Evolutionary conservation across 768 basidiomycete species (phyloP).

Genomic region (Panaeolus papilionaceus): DNA sequence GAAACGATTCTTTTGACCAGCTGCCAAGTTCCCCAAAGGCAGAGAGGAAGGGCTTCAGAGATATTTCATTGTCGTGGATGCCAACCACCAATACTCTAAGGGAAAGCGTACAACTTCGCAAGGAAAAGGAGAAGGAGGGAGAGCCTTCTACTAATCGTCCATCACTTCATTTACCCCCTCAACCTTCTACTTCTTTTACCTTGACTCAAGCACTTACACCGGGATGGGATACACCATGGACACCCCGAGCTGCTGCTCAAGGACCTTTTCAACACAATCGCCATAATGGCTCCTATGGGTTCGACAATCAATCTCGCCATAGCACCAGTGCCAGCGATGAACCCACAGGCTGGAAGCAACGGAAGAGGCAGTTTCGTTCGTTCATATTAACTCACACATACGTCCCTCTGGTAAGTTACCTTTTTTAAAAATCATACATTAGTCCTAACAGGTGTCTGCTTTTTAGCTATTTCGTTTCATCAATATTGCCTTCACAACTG

Average conservation of each 20-base stretch:
- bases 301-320: conserved; percentile 34
- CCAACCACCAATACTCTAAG: conserved; percentile 44
- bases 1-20: conserved; percentile 30
- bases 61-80: conserved; percentile 61
- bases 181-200: conserved; percentile 52
- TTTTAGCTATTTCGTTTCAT: conserved; percentile 80
- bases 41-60: conserved; percentile 45
- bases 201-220: conserved; percentile 62
- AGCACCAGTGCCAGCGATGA: conserved; percentile 33
- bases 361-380: conserved; percentile 51
- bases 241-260: conserved; percentile 49
- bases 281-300: conserved; percentile 35
- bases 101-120: conserved; percentile 41
- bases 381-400: conserved; percentile 80
- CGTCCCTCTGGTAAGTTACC: conserved; percentile 71
- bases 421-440: conserved; percentile 1
- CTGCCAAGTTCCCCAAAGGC: conserved; percentile 32
- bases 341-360: conserved; percentile 38
- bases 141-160: conserved; percentile 27
- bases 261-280: conserved; percentile 40
- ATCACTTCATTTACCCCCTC: conserved; percentile 41
- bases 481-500: conserved; percentile 83
- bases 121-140: conserved; percentile 38
- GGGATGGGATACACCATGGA: conserved; percentile 75
- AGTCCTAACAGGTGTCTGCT: conserved; percentile 21